These are phyloP conservation scores for Oryza glaberrima DNA, from an alignment of 176 grass and related monocot species.

Conservation along the genomic window DNA sequence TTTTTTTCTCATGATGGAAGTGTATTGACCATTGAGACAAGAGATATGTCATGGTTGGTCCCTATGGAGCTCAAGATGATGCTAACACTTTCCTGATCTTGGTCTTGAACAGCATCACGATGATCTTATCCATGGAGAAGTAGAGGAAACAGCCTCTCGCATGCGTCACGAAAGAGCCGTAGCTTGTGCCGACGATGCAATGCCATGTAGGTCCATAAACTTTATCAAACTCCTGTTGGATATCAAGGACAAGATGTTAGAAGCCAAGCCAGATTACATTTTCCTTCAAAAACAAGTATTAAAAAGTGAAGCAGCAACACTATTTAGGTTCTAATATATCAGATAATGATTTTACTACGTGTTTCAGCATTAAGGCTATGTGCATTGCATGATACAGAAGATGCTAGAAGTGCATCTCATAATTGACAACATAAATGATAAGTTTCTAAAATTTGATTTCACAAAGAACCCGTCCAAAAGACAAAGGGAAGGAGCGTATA, in stretches of 20 bases:
- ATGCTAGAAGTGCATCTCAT: background rate
- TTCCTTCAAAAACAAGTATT: background rate
- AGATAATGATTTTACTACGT: background rate
- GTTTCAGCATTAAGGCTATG: background rate
- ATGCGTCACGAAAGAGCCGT: slow-evolving; percentile 79
- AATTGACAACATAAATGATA: background rate
- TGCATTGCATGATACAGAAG: background rate
- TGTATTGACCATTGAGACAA: background rate
- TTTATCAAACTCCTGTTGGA: slow-evolving; percentile 77
- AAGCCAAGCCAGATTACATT: background rate
- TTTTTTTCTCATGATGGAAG: background rate
- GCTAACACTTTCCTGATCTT: slow-evolving; percentile 60
- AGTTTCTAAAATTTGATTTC: slow-evolving; percentile 3
- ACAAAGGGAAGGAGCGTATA: background rate
- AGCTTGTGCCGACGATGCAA: slow-evolving; percentile 83
- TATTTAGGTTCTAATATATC: background rate
- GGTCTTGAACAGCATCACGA: slow-evolving; percentile 85
- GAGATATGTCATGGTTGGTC: slow-evolving; percentile 17
- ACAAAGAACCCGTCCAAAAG: background rate
- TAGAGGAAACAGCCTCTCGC: slow-evolving; percentile 78
- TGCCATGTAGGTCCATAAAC: slow-evolving; percentile 76
- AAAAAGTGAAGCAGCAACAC: slow-evolving; percentile 21
- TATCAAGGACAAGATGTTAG: slow-evolving; percentile 22
- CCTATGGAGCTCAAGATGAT: slow-evolving; percentile 41
- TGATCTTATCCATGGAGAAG: slow-evolving; percentile 84